Base-by-base conservation (phyloP, 2,329 filamentous ascomycete species). In the Diaporthe ampelina region DNA sequence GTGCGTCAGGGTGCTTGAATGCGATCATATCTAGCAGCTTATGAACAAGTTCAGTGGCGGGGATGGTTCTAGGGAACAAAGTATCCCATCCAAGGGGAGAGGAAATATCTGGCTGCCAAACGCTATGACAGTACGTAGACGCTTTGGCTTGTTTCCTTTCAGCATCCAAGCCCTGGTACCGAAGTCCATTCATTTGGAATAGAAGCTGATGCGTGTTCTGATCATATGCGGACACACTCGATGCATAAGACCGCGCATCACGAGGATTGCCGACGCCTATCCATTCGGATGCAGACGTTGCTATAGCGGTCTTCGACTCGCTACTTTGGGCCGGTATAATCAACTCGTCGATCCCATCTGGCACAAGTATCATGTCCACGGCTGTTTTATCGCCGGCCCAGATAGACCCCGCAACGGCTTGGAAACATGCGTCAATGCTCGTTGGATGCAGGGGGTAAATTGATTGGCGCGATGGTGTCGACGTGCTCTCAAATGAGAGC, bases 11-110 rank as follows among this genome's bases (percentile, higher is more conserved):
- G 26, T 58, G 54, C 54, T 58, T 58, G 54, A 58, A 58, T 32
- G 54, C 54, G 35, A 58, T 58, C 54, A 58, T 58, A 58, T 58
- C 54, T 26, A 58, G 54, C 54, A 58, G 54, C 54, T 58, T 58
- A 26, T 58, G 54, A 32, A 58, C 54, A 26, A 32, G 24, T 35
- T 58, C 54, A 58, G 54, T 35, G 26, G 54, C 26, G 26, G 54
- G n/a, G 24, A 58, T 35, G 54, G 24, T 35, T 58, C 54, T 26
- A 58, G n/a, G 54, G 54, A 29, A 58, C 54, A 58, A 17, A 32
- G 54, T 32, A 29, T 58, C 54, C 54, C 54, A 58, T 35, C 24
- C 54, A 58, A 58, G 54, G 24, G 24, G 54, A 26, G 19, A 58
- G 24, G 54, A 58, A 58, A 58, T 26, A 58, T 58, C 54, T 35